phyloP scores from a whole-genome alignment of 2,329 filamentous ascomycete genomes.

The Zymoseptoria crescenta region DNA sequence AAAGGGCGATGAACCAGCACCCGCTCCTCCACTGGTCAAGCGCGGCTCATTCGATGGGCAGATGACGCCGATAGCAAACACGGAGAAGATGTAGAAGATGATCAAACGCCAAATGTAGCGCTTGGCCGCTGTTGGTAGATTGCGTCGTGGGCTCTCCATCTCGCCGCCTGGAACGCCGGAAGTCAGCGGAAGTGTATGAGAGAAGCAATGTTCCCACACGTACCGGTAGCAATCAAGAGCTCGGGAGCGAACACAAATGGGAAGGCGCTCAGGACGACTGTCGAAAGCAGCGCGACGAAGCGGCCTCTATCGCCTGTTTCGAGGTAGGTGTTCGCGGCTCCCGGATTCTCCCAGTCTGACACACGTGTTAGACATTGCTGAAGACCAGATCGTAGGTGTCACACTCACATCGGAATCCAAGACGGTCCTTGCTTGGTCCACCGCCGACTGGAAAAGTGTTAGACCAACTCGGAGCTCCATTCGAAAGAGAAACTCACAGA shows the following conservation, averaged over 20 bases:
- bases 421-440: constrained; percentile 42
- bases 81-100: constrained; percentile 50
- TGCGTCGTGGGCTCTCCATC: constrained; percentile 50
- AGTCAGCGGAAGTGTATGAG: background rate
- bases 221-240: constrained; percentile 44
- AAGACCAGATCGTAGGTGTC: background rate
- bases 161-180: constrained; percentile 39
- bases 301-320: constrained; percentile 41
- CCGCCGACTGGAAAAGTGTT: constrained; percentile 35
- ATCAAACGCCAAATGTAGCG: constrained; percentile 56
- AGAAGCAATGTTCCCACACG: background rate
- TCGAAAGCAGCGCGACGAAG: constrained; percentile 46
- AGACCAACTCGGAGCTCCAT: background rate
- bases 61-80: constrained; percentile 54
- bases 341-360: constrained; percentile 39
- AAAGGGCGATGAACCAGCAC: constrained; percentile 14
- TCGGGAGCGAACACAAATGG: constrained; percentile 51
- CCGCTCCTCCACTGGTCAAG: constrained; percentile 36
- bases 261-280: constrained; percentile 45
- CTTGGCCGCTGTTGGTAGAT: constrained; percentile 52
- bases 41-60: constrained; percentile 46
- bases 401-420: constrained; percentile 39
- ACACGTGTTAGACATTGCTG: background rate
- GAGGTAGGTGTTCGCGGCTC: constrained; percentile 43
- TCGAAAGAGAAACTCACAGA: constrained; percentile 29